Evolutionary conservation across 2,329 filamentous ascomycete genomes (phyloP).

Genomic region (Tolypocladium ovalisporum): DNA sequence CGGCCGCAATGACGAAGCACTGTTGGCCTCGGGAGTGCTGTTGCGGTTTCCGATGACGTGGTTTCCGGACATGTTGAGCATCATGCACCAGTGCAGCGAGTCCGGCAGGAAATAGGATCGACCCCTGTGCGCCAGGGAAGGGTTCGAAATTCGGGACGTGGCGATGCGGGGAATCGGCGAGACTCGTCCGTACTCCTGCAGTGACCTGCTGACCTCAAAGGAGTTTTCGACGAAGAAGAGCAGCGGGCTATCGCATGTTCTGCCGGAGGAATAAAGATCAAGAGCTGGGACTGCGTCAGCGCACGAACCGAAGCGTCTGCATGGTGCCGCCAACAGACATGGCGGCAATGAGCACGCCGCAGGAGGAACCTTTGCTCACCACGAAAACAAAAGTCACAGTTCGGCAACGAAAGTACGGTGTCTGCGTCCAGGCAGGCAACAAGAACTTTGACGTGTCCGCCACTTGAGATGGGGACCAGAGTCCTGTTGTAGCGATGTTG

Average conservation of each 20-base stretch:
- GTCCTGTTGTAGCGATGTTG: slow-evolving; percentile 8
- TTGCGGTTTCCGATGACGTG: slow-evolving; percentile 77
- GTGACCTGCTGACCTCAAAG: slow-evolving; percentile 76
- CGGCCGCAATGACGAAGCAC: slow-evolving; percentile 70
- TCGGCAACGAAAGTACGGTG: slow-evolving; percentile 19
- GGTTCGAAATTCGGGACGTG: neutral
- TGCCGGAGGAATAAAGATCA: slow-evolving; percentile 9
- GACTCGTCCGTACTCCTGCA: slow-evolving; percentile 51
- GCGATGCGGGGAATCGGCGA: neutral
- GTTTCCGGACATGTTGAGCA: slow-evolving; percentile 57
- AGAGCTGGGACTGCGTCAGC: neutral
- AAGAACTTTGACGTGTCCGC: slow-evolving; percentile 15
- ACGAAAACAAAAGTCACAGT: slow-evolving; percentile 11
- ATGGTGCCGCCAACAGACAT: neutral
- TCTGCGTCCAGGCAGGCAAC: slow-evolving; percentile 29
- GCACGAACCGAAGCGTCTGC: neutral
- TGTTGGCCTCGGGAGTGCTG: slow-evolving; percentile 88
- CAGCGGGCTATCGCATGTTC: slow-evolving; percentile 22
- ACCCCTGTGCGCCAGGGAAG: neutral
- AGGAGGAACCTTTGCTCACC: neutral
- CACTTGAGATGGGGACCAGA: slow-evolving; percentile 16
- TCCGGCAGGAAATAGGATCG: neutral
- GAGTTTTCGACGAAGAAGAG: slow-evolving; percentile 32
- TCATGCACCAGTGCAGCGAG: slow-evolving; percentile 16
- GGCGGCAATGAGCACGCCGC: neutral